These are phyloP conservation scores for Glycine tomentella DNA, from an alignment of 306 rosid species.

Conservation along the genomic window DNA sequence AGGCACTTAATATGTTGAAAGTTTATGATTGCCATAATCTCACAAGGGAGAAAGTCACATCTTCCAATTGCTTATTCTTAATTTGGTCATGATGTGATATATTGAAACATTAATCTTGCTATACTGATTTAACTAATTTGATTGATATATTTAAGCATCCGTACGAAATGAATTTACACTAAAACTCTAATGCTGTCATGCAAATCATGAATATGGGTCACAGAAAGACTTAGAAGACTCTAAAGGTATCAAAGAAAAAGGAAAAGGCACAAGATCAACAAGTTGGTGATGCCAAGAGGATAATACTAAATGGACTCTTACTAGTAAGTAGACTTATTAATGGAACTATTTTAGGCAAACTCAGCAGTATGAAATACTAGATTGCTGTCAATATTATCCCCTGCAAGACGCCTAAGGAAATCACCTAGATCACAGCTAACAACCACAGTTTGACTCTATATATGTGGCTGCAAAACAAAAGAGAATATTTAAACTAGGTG, in stretches of 20 bases:
- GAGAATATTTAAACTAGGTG: neutral
- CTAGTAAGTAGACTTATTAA: neutral
- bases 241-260: neutral
- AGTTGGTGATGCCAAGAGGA: neutral
- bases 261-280: neutral
- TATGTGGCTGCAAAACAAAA: neutral
- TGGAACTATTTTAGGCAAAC: neutral
- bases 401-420: neutral
- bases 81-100: too few relatives aligned
- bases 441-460: neutral
- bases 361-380: neutral
- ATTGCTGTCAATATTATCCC: neutral
- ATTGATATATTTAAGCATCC: neutral
- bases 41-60: too few relatives aligned
- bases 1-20: too few relatives aligned
- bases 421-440: neutral
- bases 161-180: neutral
- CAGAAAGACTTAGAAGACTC: neutral
- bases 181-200: neutral
- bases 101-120: too few relatives aligned
- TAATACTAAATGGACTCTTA: neutral
- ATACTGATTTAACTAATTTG: too few relatives aligned
- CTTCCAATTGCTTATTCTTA: too few relatives aligned
- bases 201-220: neutral
- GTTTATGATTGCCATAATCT: too few relatives aligned